phyloP scores from a whole-genome alignment of 2,329 filamentous ascomycete species.

The Alternaria sp. region DNA sequence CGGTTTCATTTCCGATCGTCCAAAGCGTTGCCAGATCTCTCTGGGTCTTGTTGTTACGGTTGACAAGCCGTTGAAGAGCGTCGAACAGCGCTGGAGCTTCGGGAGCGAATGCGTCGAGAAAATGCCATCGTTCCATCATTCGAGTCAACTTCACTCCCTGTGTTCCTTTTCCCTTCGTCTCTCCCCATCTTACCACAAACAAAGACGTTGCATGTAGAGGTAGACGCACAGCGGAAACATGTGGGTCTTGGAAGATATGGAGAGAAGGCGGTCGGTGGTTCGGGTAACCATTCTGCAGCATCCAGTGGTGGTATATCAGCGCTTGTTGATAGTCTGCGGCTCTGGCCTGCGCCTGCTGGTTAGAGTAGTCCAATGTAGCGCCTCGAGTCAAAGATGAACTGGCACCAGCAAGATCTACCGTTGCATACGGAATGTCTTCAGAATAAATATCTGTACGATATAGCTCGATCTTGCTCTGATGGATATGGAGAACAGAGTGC shows the following conservation, averaged over 20 bases:
- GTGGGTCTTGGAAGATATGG: too few species aligned
- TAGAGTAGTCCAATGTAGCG: neutral
- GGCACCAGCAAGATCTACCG: neutral
- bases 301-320: too few species aligned
- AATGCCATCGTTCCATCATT: neutral
- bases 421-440: neutral
- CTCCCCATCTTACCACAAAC: neutral
- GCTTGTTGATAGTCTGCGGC: too few species aligned
- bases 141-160: neutral
- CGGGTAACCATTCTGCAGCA: too few species aligned
- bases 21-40: neutral
- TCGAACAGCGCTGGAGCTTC: slow-evolving; percentile 14
- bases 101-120: slow-evolving; percentile 7
- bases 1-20: too few species aligned
- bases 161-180: neutral
- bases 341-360: neutral
- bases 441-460: neutral
- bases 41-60: neutral
- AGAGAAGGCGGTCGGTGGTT: too few species aligned
- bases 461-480: neutral
- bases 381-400: neutral
- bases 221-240: too few species aligned
- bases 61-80: slow-evolving; percentile 9
- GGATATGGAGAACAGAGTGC: neutral
- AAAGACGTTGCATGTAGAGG: neutral